These are phyloP conservation scores for Xylaria sp. DNA, from an alignment of 2,329 filamentous ascomycete genomes.

Conservation along the genomic window DNA sequence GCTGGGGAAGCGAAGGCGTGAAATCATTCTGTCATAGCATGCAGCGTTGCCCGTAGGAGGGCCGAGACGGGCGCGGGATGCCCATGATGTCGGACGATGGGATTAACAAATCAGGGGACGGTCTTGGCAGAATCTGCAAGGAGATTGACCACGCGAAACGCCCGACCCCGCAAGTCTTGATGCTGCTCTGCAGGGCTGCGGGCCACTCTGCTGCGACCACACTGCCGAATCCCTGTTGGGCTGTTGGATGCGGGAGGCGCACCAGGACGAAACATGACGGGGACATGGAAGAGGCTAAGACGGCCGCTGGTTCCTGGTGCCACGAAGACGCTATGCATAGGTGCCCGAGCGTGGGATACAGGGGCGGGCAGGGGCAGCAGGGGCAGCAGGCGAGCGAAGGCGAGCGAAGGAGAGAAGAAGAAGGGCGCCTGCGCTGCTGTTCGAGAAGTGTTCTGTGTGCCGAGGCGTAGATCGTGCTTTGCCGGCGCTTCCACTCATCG, in stretches of 20 bases:
- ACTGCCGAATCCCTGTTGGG: slow-evolving; percentile 19
- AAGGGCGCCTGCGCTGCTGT: not conserved
- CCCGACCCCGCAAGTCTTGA: slow-evolving; percentile 27
- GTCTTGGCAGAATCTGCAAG: slow-evolving; percentile 27
- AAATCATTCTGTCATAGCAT: slow-evolving; percentile 31
- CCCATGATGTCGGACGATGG: slow-evolving; percentile 17
- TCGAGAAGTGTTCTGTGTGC: slow-evolving; percentile 23
- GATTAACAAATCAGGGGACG: slow-evolving; percentile 29
- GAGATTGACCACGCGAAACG: slow-evolving; percentile 26
- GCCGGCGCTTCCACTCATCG: slow-evolving; percentile 10
- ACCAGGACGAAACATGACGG: slow-evolving; percentile 4
- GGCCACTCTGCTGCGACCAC: slow-evolving; percentile 24
- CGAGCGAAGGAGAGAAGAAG: not conserved
- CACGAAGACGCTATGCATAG: slow-evolving; percentile 29
- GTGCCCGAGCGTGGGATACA: slow-evolving; percentile 20
- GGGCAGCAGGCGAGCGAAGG: not conserved
- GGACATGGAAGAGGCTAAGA: slow-evolving; percentile 9
- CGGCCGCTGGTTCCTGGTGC: slow-evolving; percentile 24
- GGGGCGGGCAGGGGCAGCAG: not conserved
- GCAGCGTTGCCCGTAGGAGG: slow-evolving; percentile 19
- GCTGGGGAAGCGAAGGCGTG: slow-evolving; percentile 23
- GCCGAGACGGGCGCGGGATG: slow-evolving; percentile 27
- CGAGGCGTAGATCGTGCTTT: slow-evolving; percentile 16
- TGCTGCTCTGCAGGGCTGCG: slow-evolving; percentile 22
- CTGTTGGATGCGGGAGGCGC: slow-evolving; percentile 10